Base-by-base conservation (phyloP, 2,329 filamentous ascomycete species). In the Aquanectria penicillioides region DNA sequence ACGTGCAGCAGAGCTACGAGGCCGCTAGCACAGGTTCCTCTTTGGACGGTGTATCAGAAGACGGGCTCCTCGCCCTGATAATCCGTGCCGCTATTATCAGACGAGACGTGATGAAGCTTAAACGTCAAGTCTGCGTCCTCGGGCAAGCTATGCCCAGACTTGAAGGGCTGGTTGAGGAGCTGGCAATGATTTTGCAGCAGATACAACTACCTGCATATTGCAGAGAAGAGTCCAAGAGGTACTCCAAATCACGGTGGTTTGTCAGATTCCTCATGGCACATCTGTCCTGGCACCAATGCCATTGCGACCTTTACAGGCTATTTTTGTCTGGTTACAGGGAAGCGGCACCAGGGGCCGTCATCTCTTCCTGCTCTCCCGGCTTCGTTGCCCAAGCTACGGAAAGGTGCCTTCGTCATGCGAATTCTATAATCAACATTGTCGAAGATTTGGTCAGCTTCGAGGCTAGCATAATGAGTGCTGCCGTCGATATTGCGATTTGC, bases 261-360 rank as follows among this genome's bases (percentile, higher is more conserved):
- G 20, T 38, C 7, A 50, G 65, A 13, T 64, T 58, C 20, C n/a
- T 68, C 3, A n/a, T 50, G 7, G 38, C 56, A 23, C 50, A 58
- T 8, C 23, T 68, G 12, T 58, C 61, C 3, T 61, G 59, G 62
- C 75, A 78, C 20, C 76, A 78, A 29, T 73, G 71, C 9, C 71
- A 78, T 38, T 78, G 75, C 58, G 77, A 79, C 46, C 46, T 78
- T 6, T 78, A 78, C 54, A 72, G 77, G 6, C 68, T 78, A 17
- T 68, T 78, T 2, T 62, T 80, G 2, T 65, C 69, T 2, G 73
- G 73, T 6, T 79, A 77, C 47, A 71, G 68, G 9, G 77, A 79
- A 54, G 75, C 76, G 1, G 75, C 77, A 0, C 77, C 58, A 11
- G 53, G 26, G 2, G 28, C 34, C 3, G 54, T 57, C 7, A 50